Conservation (phyloP, 148 eudicot genomes). For the Dianthus caryophyllus region DNA sequence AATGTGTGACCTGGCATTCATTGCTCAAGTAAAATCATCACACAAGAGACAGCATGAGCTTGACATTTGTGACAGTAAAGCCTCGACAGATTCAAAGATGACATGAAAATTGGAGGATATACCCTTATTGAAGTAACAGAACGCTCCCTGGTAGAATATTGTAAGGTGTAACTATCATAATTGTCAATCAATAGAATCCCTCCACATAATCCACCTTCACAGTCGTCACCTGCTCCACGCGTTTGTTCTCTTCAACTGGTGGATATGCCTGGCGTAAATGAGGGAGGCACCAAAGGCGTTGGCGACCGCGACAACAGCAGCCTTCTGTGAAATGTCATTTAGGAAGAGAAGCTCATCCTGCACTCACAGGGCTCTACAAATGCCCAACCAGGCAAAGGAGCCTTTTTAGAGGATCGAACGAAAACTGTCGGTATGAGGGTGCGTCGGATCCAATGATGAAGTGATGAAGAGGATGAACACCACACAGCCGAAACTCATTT, state of each 20-base stretch:
- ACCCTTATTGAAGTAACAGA: conserved; percentile 82
- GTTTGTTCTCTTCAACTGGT: conserved; percentile 34
- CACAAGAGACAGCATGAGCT: background rate
- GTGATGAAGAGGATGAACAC: conserved; percentile 24
- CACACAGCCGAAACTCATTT: conserved; percentile 50
- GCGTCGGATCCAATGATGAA: conserved; percentile 44
- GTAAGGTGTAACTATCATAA: conserved; percentile 95
- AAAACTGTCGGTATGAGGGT: conserved; percentile 40
- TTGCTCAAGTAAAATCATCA: conserved; percentile 14
- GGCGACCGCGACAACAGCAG: conserved; percentile 37
- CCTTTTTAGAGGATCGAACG: conserved; percentile 25
- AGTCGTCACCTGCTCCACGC: conserved; percentile 29
- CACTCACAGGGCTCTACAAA: conserved; percentile 34
- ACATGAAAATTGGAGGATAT: no score
- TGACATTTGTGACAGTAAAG: background rate
- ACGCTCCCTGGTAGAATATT: conserved; percentile 90
- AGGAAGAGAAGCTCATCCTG: conserved; percentile 37
- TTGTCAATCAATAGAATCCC: conserved; percentile 93
- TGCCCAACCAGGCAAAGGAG: conserved; percentile 33
- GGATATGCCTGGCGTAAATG: conserved; percentile 40
- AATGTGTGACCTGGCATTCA: no score
- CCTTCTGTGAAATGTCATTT: no score
- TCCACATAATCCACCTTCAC: conserved; percentile 48
- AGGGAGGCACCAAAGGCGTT: conserved; percentile 44
- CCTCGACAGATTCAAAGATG: no score